Conservation (phyloP, 371 early-diverging fungal species). For the Lichtheimia ramosa region DNA sequence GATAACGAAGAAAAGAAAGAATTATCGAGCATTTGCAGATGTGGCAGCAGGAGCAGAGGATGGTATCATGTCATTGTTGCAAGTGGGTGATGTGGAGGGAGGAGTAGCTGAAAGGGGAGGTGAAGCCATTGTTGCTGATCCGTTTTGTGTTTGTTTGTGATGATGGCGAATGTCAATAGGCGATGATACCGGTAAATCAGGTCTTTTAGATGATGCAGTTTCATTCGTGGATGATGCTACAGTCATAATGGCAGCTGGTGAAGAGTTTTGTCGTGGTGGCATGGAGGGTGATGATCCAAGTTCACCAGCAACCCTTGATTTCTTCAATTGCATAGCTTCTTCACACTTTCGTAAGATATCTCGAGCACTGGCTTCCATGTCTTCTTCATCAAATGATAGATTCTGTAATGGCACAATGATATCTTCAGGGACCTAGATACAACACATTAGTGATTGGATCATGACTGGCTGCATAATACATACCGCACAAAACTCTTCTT, state of each 20-base stretch:
- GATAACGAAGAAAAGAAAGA: too few species aligned
- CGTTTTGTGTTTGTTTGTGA: neutral
- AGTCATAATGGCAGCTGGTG: conserved; percentile 26
- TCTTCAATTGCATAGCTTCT: conserved; percentile 52
- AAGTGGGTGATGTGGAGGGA: too few species aligned
- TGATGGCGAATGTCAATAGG: too few species aligned
- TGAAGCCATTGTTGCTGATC: neutral
- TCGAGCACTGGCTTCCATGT: conserved; percentile 58
- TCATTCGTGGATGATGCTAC: too few species aligned
- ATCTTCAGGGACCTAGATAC: conserved; percentile 64
- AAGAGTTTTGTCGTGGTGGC: conserved; percentile 35
- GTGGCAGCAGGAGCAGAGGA: too few species aligned
- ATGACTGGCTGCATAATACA: neutral
- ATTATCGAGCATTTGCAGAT: too few species aligned
- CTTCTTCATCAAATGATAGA: conserved; percentile 54
- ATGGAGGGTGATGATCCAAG: conserved; percentile 8
- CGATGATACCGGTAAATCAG: too few species aligned
- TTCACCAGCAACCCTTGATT: conserved; percentile 7
- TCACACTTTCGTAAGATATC: conserved; percentile 70
- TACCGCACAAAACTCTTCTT: conserved; percentile 77
- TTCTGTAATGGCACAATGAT: conserved; percentile 61
- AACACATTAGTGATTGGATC: neutral
- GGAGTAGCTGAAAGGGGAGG: neutral
- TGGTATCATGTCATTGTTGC: too few species aligned
- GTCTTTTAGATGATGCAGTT: too few species aligned